Evolutionary conservation across 2,329 filamentous ascomycete genomes (phyloP).

Genomic region (Aspergillus sp.): DNA sequence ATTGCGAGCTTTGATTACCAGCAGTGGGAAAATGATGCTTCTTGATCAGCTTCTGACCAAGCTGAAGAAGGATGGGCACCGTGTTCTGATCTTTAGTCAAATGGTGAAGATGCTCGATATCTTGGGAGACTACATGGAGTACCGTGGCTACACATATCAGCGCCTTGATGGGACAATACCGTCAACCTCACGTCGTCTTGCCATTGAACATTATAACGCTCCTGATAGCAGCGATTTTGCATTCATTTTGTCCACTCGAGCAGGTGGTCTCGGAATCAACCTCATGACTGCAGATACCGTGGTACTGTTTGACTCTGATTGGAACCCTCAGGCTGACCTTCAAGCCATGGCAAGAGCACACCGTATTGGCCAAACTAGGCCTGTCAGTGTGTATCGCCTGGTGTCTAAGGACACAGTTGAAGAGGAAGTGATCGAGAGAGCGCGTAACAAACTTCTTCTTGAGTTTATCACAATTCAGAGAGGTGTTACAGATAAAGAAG

Average conservation of each 20-base stretch:
- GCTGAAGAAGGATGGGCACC: conserved; percentile 87
- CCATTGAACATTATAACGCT: conserved; percentile 99
- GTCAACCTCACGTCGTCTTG: conserved; percentile 80
- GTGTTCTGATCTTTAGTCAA: conserved; percentile 97
- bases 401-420: conserved; percentile 98
- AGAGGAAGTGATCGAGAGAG: conserved; percentile 93
- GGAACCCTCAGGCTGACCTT: conserved; percentile 97
- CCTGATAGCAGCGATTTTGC: conserved; percentile 94
- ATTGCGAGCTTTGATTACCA: conserved; percentile 89
- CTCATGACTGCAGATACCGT: conserved; percentile 98
- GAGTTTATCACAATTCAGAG: conserved; percentile 97
- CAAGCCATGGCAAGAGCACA: conserved; percentile 99
- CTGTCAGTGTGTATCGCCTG: conserved; percentile 92
- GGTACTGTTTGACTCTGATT: conserved; percentile 90
- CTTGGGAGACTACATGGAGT: conserved; percentile 86
- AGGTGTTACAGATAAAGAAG: conserved; percentile 90
- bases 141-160: conserved; percentile 93
- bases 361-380: conserved; percentile 93
- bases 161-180: conserved; percentile 93
- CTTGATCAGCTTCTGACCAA: conserved; percentile 94
- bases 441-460: conserved; percentile 93
- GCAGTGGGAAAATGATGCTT: conserved; percentile 99
- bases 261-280: conserved; percentile 97
- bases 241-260: conserved; percentile 90
- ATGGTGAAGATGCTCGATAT: conserved; percentile 99